phyloP scores from a whole-genome alignment of 495 filamentous ascomycete species.

The Xylaria cubensis region DNA sequence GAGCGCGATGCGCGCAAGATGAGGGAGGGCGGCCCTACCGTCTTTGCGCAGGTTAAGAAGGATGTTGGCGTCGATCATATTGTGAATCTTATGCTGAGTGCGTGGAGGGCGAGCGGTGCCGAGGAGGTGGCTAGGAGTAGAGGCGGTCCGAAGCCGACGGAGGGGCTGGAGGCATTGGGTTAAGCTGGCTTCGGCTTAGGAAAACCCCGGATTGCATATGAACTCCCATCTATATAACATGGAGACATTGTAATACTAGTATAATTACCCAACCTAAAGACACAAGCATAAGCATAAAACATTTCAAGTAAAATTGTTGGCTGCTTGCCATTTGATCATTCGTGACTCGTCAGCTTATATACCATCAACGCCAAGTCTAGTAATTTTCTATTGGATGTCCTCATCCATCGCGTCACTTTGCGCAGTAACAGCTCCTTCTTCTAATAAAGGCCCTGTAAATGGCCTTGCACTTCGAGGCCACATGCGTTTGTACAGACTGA shows the following conservation, averaged over 20 bases:
- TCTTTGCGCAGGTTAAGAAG: conserved; percentile 97
- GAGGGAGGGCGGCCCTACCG: conserved; percentile 93
- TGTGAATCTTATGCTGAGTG: conserved; percentile 84
- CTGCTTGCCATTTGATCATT: conserved; percentile 18
- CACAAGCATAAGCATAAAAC: not conserved
- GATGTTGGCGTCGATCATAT: conserved; percentile 84
- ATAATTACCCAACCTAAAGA: not conserved
- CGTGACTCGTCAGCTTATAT: conserved; percentile 7
- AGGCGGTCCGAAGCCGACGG: conserved; percentile 58
- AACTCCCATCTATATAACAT: not conserved
- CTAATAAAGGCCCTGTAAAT: conserved; percentile 51
- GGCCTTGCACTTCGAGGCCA: conserved; percentile 75
- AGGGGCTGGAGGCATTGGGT: conserved; percentile 51
- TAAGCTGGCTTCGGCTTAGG: conserved; percentile 7
- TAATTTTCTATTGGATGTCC: conserved; percentile 38
- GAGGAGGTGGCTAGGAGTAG: conserved; percentile 60
- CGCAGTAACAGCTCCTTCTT: conserved; percentile 31
- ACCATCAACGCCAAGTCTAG: conserved; percentile 13
- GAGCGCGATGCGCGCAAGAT: conserved; percentile 94
- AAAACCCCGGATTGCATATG: not conserved
- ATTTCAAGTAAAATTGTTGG: conserved; percentile 7
- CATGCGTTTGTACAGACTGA: conserved; percentile 92
- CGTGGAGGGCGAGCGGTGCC: conserved; percentile 89
- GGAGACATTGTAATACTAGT: conserved; percentile 8
- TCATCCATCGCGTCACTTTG: conserved; percentile 51